Conservation (phyloP, 2,329 filamentous ascomycete genomes). For the Diplodia seriata region DNA sequence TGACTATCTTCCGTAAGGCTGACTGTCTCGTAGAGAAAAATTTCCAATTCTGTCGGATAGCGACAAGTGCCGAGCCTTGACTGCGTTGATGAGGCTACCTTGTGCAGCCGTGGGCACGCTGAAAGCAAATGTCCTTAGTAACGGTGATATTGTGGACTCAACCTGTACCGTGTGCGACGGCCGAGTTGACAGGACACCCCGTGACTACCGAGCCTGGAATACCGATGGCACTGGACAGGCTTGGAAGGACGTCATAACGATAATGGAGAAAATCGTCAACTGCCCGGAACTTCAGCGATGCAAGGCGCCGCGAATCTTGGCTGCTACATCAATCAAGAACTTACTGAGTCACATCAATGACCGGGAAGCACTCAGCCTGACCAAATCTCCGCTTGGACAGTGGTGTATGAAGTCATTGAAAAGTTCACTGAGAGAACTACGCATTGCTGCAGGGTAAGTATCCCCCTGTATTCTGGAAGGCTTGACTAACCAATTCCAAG, state of each 20-base stretch:
- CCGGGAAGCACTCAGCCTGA: conserved; percentile 68
- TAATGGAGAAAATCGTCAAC: conserved; percentile 37
- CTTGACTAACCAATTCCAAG: conserved; percentile 47
- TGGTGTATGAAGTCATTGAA: conserved; percentile 83
- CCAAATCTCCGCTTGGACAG: conserved; percentile 72
- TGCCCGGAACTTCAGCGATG: conserved; percentile 43
- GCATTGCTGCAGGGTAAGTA: conserved; percentile 75
- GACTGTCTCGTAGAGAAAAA: neutral
- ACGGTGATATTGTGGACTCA: conserved; percentile 11
- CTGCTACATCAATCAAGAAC: conserved; percentile 74
- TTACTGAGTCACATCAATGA: conserved; percentile 71
- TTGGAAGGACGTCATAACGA: conserved; percentile 41
- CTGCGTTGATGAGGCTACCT: conserved; percentile 24
- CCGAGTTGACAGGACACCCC: neutral
- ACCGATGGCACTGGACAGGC: conserved; percentile 36
- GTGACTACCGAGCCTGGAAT: conserved; percentile 33
- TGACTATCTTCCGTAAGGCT: neutral
- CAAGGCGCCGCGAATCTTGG: conserved; percentile 59
- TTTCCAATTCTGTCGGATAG: neutral
- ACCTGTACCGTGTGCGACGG: conserved; percentile 26
- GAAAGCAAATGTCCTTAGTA: conserved; percentile 14
- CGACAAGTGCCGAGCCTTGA: conserved; percentile 13
- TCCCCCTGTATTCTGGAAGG: neutral
- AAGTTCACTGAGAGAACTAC: conserved; percentile 84
- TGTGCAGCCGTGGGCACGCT: conserved; percentile 27